These are phyloP conservation scores for Suillus ampliporus DNA, from an alignment of 768 basidiomycete species.

Conservation along the genomic window DNA sequence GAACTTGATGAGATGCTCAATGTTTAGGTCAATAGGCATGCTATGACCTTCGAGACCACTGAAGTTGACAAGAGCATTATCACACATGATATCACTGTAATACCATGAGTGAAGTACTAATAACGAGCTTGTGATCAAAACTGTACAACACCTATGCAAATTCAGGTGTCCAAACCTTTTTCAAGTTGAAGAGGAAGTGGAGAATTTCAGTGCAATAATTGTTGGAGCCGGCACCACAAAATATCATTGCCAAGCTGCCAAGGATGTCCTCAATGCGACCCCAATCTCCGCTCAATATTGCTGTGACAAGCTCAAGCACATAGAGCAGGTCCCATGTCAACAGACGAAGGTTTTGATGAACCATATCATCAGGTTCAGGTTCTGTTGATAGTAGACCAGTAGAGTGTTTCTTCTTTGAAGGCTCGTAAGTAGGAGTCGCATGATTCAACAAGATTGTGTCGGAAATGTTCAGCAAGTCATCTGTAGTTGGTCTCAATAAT, in stretches of 20 bases:
- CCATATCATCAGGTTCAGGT: slow-evolving; percentile 17
- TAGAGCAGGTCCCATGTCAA: slow-evolving; percentile 39
- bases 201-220: slow-evolving; percentile 28
- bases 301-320: slow-evolving; percentile 33
- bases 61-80: slow-evolving; percentile 41
- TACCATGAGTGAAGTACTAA: too few species aligned
- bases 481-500: slow-evolving; percentile 31
- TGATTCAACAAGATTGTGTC: slow-evolving; percentile 30
- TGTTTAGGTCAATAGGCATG: slow-evolving; percentile 44
- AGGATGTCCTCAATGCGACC: slow-evolving; percentile 37
- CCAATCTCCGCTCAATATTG: slow-evolving; percentile 38
- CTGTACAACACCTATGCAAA: slow-evolving; percentile 33
- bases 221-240: slow-evolving; percentile 24
- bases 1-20: slow-evolving; percentile 42
- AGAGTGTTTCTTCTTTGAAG: background rate
- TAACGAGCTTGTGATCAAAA: background rate
- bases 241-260: slow-evolving; percentile 20
- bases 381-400: too few species aligned
- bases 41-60: slow-evolving; percentile 38
- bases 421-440: slow-evolving; percentile 18
- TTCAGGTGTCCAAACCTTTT: slow-evolving; percentile 39
- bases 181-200: slow-evolving; percentile 25
- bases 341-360: slow-evolving; percentile 29
- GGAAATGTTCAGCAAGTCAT: slow-evolving; percentile 23
- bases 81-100: too few species aligned